These are phyloP conservation scores for Fusarium illudens DNA, from an alignment of 2,329 filamentous ascomycete species.

Conservation along the genomic window DNA sequence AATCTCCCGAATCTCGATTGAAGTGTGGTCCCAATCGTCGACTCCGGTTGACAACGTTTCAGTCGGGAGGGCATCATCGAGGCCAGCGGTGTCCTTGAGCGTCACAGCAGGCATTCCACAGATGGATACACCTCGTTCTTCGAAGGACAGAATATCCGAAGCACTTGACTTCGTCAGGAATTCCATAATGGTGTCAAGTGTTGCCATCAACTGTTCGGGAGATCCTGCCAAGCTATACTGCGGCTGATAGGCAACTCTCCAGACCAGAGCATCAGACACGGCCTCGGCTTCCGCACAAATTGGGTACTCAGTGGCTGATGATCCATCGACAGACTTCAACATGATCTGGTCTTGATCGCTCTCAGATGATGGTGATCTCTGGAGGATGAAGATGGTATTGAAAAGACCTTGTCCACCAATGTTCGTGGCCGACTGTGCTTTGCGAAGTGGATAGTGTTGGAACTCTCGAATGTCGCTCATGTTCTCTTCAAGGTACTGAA, in stretches of 20 bases:
- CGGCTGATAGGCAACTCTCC: slow-evolving; percentile 76
- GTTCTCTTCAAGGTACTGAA: slow-evolving; percentile 77
- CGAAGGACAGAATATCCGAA: slow-evolving; percentile 63
- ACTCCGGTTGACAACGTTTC: neutral
- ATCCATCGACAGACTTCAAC: slow-evolving; percentile 69
- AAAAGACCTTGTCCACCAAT: slow-evolving; percentile 55
- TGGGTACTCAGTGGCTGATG: slow-evolving; percentile 79
- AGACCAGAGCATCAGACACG: slow-evolving; percentile 63
- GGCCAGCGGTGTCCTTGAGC: neutral
- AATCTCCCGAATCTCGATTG: slow-evolving; percentile 54
- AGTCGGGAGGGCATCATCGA: neutral
- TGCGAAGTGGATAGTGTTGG: slow-evolving; percentile 80
- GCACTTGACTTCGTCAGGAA: slow-evolving; percentile 62
- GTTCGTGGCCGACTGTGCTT: slow-evolving; percentile 60
- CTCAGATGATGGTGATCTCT: slow-evolving; percentile 47
- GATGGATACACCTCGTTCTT: slow-evolving; percentile 63
- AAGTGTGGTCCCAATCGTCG: slow-evolving; percentile 47
- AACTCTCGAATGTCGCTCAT: slow-evolving; percentile 72
- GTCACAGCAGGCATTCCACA: slow-evolving; percentile 65
- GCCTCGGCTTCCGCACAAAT: slow-evolving; percentile 84
- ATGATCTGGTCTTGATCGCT: slow-evolving; percentile 46
- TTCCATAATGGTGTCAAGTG: slow-evolving; percentile 67
- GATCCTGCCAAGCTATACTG: slow-evolving; percentile 58
- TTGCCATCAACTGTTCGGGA: slow-evolving; percentile 60
- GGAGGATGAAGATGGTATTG: slow-evolving; percentile 65